phyloP scores from a whole-genome alignment of 805 yeast genomes.

The Candida sakaeoensis region DNA sequence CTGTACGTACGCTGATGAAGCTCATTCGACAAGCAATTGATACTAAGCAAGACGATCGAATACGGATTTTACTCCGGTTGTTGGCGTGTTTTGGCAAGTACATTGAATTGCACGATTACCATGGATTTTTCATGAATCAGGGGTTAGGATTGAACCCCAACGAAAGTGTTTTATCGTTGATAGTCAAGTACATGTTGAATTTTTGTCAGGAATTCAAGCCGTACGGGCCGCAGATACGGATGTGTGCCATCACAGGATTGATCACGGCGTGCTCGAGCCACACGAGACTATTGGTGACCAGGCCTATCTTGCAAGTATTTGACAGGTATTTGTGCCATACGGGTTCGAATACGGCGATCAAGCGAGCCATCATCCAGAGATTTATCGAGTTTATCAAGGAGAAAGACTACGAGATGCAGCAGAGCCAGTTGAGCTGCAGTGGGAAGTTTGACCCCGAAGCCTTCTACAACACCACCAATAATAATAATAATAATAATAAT shows the following conservation, averaged over 20 bases:
- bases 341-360: slow-evolving; percentile 31
- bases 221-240: slow-evolving; percentile 31
- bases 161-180: slow-evolving; percentile 56
- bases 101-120: slow-evolving; percentile 54
- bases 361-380: slow-evolving; percentile 53
- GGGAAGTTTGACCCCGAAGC: too few species aligned
- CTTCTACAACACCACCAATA: too few species aligned
- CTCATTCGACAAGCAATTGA: slow-evolving; percentile 9
- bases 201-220: slow-evolving; percentile 42
- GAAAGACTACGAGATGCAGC: slow-evolving; percentile 49
- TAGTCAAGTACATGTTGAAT: slow-evolving; percentile 54
- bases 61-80: slow-evolving; percentile 56
- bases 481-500: background rate
- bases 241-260: slow-evolving; percentile 52
- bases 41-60: slow-evolving; percentile 37
- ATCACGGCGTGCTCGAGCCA: slow-evolving; percentile 57
- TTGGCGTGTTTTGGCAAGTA: slow-evolving; percentile 69
- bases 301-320: slow-evolving; percentile 48
- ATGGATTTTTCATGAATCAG: slow-evolving; percentile 35
- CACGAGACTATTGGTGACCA: slow-evolving; percentile 63
- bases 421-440: too few species aligned
- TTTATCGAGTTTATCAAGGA: slow-evolving; percentile 52
- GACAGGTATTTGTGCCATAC: slow-evolving; percentile 44
- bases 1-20: slow-evolving; percentile 20
- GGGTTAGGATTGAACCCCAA: slow-evolving; percentile 41